These are phyloP conservation scores for Cryptococcus floricola DNA, from an alignment of 1,284 basidiomycete genomes.

Conservation along the genomic window DNA sequence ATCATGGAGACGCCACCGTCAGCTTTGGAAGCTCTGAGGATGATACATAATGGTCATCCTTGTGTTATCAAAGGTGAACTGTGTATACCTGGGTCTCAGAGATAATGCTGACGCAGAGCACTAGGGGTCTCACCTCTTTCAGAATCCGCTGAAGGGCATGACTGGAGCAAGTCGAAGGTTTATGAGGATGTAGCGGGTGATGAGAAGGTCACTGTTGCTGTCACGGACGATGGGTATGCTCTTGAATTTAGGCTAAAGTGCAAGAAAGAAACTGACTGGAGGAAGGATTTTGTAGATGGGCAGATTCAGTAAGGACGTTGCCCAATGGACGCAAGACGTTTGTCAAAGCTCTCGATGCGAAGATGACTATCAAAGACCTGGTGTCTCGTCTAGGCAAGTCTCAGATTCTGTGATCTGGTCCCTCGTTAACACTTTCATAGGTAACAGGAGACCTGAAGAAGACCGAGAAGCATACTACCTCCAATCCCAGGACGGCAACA, in stretches of 20 bases:
- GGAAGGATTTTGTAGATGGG: constrained; percentile 54
- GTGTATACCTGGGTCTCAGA: not conserved
- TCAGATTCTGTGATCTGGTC: not conserved
- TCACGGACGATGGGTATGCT: constrained; percentile 74
- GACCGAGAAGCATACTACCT: constrained; percentile 55
- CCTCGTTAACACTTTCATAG: not conserved
- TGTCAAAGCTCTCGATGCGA: constrained; percentile 66
- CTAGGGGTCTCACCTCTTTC: constrained; percentile 40
- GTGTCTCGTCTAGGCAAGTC: constrained; percentile 51
- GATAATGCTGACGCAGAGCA: constrained; percentile 3
- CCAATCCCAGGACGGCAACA: constrained; percentile 86
- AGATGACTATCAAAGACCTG: constrained; percentile 63
- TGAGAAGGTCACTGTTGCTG: constrained; percentile 63
- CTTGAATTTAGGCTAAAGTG: not conserved
- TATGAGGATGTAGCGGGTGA: constrained; percentile 55
- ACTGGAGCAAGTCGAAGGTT: constrained; percentile 24
- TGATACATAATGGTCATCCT: constrained; percentile 71
- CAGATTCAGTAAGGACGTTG: constrained; percentile 65
- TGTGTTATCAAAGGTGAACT: constrained; percentile 65
- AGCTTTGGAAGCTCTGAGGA: constrained; percentile 66
- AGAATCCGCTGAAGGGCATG: constrained; percentile 1
- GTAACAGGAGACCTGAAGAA: not conserved
- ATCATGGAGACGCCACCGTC: constrained; percentile 60
- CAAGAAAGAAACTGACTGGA: not conserved
- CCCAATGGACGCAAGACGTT: constrained; percentile 63